Percentiles rank a stretch among this genome's conserved stretches.
Conservation (phyloP, 345 rosid genomes). For the Jatropha curcas region DNA sequence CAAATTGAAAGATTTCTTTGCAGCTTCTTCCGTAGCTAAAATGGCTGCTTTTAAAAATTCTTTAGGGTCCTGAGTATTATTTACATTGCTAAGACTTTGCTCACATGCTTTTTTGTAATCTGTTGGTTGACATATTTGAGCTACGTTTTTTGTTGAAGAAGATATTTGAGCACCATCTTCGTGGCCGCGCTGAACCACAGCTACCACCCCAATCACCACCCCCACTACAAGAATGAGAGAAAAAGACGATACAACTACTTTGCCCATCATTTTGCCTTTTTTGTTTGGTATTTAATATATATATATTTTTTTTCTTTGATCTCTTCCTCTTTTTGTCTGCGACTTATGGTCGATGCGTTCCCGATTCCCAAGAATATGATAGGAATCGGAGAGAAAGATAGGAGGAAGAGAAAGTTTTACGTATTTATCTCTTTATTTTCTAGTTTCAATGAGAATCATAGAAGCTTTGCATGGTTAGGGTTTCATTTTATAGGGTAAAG, state of each 20-base stretch:
- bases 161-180: not conserved
- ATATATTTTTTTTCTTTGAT: not conserved
- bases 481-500: not conserved
- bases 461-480: not conserved
- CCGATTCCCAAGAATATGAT: not conserved
- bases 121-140: slow-evolving; percentile 7
- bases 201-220: slow-evolving; percentile 21
- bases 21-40: slow-evolving; percentile 36
- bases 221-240: slow-evolving; percentile 23
- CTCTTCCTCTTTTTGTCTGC: not conserved
- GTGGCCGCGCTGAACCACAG: slow-evolving; percentile 1
- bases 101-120: slow-evolving; percentile 51
- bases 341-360: too few relatives aligned
- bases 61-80: slow-evolving; percentile 44
- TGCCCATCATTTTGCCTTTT: slow-evolving; percentile 10
- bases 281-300: not conserved
- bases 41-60: slow-evolving; percentile 48
- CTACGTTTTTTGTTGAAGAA: not conserved
- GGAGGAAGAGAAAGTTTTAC: not conserved
- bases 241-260: slow-evolving; percentile 15
- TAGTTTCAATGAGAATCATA: not conserved
- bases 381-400: not conserved
- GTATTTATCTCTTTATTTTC: not conserved
- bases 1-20: slow-evolving; percentile 39
- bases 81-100: slow-evolving; percentile 42